phyloP scores from a whole-genome alignment of 2,329 filamentous ascomycete species.

The Chrysoporthe austroafricana region DNA sequence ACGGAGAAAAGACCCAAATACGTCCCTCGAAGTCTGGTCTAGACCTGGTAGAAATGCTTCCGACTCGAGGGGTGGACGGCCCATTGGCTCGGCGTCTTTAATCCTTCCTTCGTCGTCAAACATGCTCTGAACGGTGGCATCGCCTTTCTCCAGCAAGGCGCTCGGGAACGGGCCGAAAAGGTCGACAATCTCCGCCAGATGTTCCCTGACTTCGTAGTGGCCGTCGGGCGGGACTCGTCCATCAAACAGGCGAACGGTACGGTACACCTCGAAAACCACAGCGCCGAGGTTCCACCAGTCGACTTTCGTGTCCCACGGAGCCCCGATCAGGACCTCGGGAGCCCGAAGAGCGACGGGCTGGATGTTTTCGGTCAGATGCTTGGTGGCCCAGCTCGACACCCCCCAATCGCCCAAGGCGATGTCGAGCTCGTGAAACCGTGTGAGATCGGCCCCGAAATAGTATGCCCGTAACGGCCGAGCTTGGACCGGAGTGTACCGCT shows the following conservation, averaged over 20 bases:
- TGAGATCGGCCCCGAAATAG: conserved; percentile 16
- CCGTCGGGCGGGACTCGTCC: not conserved
- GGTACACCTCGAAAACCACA: conserved; percentile 28
- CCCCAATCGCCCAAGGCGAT: conserved; percentile 34
- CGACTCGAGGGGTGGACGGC: conserved; percentile 6
- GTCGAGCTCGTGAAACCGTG: conserved; percentile 25
- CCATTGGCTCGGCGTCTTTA: not conserved
- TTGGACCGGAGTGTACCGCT: conserved; percentile 2
- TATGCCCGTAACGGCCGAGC: not conserved
- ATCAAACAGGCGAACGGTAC: conserved; percentile 6
- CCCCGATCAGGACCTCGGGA: conserved; percentile 34
- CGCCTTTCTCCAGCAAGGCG: conserved; percentile 8
- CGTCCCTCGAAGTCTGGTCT: not conserved
- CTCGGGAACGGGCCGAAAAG: conserved; percentile 14
- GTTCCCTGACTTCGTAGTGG: conserved; percentile 13
- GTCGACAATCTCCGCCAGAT: conserved; percentile 11
- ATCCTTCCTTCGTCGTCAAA: conserved; percentile 18
- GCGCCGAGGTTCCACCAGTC: conserved; percentile 35
- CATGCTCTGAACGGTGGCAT: not conserved
- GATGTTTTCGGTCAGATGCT: conserved; percentile 30
- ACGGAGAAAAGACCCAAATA: not conserved
- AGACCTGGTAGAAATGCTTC: not conserved
- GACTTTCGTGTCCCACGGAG: conserved; percentile 30
- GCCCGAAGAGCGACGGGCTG: conserved; percentile 35
- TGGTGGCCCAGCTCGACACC: conserved; percentile 30